Percentiles rank a stretch among this genome's conserved stretches.
These are phyloP conservation scores for Ascochyta viciae-villosae DNA, from an alignment of 2,329 filamentous ascomycete genomes.

Conservation along the genomic window DNA sequence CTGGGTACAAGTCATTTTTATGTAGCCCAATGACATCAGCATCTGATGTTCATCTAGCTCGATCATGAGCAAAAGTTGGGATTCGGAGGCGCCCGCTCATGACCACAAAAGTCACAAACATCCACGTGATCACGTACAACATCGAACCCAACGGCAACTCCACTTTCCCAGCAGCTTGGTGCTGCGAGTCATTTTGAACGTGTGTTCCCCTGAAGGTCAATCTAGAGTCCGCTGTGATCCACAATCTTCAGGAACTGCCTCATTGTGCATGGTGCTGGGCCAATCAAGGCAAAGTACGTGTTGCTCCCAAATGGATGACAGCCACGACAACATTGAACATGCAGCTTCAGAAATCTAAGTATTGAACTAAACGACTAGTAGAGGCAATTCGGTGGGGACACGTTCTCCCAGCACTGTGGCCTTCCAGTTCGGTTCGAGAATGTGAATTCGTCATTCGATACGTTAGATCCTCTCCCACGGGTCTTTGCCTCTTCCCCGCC, in stretches of 20 bases:
- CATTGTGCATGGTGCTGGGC: conserved; percentile 22
- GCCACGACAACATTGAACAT: conserved; percentile 31
- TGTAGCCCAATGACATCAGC: conserved; percentile 7
- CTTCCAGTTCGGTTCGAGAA: conserved; percentile 4
- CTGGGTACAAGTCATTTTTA: not conserved
- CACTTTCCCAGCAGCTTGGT: conserved; percentile 14
- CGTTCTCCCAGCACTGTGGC: conserved; percentile 13
- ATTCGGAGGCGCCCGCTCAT: not conserved
- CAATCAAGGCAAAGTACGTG: conserved; percentile 43
- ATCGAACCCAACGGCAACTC: conserved; percentile 1
- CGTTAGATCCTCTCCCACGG: conserved; percentile 16
- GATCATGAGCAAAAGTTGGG: not conserved
- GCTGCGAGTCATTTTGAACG: conserved; percentile 9
- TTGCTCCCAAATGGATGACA: conserved; percentile 23
- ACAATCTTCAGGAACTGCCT: conserved; percentile 16
- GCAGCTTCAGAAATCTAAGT: conserved; percentile 9
- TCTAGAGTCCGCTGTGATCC: not conserved
- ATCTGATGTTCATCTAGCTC: conserved; percentile 1
- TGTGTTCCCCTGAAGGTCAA: conserved; percentile 13
- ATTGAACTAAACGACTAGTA: not conserved
- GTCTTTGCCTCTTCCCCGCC: conserved; percentile 9
- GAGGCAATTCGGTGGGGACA: conserved; percentile 9
- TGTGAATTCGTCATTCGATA: conserved; percentile 18
- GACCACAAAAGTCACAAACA: not conserved
- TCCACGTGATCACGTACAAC: conserved; percentile 7